Percentiles rank a stretch among this genome's conserved stretches.
Evolutionary conservation across 148 eudicot species (phyloP).

Genomic region (Arctostaphylos glauca): DNA sequence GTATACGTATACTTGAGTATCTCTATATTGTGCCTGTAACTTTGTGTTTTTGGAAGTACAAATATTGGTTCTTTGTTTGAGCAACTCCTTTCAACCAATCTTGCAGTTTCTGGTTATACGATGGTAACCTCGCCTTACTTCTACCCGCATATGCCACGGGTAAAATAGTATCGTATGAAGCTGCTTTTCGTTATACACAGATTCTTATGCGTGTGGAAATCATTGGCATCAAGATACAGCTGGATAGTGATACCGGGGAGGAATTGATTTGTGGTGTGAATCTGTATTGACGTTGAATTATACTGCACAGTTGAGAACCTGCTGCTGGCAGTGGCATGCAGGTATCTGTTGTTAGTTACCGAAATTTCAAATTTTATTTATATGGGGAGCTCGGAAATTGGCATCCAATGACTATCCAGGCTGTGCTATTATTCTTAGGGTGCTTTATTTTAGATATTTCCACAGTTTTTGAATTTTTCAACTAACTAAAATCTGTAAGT

Average conservation of each 20-base stretch:
- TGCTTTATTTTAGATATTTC: neutral
- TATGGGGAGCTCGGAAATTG: constrained; percentile 2
- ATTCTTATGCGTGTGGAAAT: constrained; percentile 10
- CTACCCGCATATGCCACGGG: neutral
- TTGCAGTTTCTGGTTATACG: neutral
- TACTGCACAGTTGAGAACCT: neutral
- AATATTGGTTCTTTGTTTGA: neutral
- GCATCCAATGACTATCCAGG: neutral
- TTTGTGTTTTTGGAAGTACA: neutral
- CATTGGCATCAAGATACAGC: neutral
- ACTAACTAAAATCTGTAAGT: constrained; percentile 14
- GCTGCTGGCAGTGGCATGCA: neutral
- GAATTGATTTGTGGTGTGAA: neutral
- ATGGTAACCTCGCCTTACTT: neutral
- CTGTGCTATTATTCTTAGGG: neutral
- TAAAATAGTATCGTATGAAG: neutral
- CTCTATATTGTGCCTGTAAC: neutral
- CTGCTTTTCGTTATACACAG: neutral
- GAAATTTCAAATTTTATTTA: neutral
- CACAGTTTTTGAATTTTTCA: constrained; percentile 6
- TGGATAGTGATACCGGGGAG: constrained; percentile 1
- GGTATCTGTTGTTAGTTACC: neutral
- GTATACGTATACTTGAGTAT: neutral
- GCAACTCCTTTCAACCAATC: neutral
- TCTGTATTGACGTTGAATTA: neutral